Evolutionary conservation across 2,329 filamentous ascomycete genomes (phyloP), one percentile per base, ranked within the genome.

Genomic region (Trichophyton verrucosum): DNA sequence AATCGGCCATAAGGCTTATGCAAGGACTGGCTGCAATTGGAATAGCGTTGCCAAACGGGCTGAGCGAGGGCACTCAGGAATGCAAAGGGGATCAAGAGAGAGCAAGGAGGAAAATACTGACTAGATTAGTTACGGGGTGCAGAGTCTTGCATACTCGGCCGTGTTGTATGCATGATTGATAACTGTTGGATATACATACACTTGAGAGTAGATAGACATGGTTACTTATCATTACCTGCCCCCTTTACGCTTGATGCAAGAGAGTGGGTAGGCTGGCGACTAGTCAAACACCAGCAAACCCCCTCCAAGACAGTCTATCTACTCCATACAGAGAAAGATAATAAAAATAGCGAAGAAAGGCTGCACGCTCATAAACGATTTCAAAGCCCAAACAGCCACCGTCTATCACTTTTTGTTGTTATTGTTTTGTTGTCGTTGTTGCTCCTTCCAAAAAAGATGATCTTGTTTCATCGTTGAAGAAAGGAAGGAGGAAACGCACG

Each of bases 1-100:
- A 55, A 15, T 55, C 30, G 49, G n/a, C 49, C 49, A 33, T 55
- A 55, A 33, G 49, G 49, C 49, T 55, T 55, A 55, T 33, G 49
- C 49, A 36, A 55, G 49, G 11, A n/a, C 49, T n/a, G n/a, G 49
- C 49, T 55, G 49, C 13, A 33, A n/a, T 33, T 36, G 24, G 49
- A 55, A 55, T 55, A 55, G 24, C 17, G 27, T 33, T 17, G 24
- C 27, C 11, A 36, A 55, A 36, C 15, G 49, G 49, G 30, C 49
- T 33, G 30, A 20, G 33, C 33, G 4, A 55, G 30, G 24, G 15
- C 7, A 30, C 22, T 30, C 24, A 30, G 15, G 13, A 55, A 55
- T 15, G 33, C n/a, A 15, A 55, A 17, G 13, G 40, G 30, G 49
- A 33, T 36, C 4, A 55, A 55, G n/a, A 15, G 49, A 17, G 6